Evolutionary conservation across 306 rosid genomes (phyloP), one percentile per base, ranked within the genome.

Genomic region (Lithocarpus polystachyus): DNA sequence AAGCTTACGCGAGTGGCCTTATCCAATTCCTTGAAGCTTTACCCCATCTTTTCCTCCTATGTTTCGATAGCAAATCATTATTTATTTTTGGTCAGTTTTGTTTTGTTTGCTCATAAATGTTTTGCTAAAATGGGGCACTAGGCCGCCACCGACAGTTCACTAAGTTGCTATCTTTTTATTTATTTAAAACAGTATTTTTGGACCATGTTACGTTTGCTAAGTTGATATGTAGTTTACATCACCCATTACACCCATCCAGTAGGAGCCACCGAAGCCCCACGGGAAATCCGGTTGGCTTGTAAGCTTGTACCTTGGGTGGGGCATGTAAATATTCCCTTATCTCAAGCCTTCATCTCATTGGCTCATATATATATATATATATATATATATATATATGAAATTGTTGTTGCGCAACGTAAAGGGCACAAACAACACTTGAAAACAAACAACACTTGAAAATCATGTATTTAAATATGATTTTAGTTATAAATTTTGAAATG

Each of bases 61-160:
- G 45, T 40, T 40, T 40, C 11, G 45, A 40, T 40, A 40, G 45
- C 45, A 40, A 40, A 40, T 40, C 45, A 40, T 40, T 40, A 7
- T 8, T 40, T 40, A 35, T 40, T 40, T 8, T 40, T 7, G 45
- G 12, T 40, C 45, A 2, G 45, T 40, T 40, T 40, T 40, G 45
- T 15, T 23, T 52, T 3, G 55, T 24, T 81, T 75, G 1, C 9
- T 17, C 23, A 6, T n/a, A 55, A 18, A 18, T 15, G 59, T 55
- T 55, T 55, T 12, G 45, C 45, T 8, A 40, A 23, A 26, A 61
- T 6, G 68, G 37, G n/a, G 35, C 37, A 26, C 19, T 1, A 61
- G 37, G 20, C 19, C 9, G 40, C 22, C 76, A 75, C 80, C 84
- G 80, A 81, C 84, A 7, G 80, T 75, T 12, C 52, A 31, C 61